phyloP scores from a whole-genome alignment of 768 basidiomycete genomes.

The Hortiboletus campestris region DNA sequence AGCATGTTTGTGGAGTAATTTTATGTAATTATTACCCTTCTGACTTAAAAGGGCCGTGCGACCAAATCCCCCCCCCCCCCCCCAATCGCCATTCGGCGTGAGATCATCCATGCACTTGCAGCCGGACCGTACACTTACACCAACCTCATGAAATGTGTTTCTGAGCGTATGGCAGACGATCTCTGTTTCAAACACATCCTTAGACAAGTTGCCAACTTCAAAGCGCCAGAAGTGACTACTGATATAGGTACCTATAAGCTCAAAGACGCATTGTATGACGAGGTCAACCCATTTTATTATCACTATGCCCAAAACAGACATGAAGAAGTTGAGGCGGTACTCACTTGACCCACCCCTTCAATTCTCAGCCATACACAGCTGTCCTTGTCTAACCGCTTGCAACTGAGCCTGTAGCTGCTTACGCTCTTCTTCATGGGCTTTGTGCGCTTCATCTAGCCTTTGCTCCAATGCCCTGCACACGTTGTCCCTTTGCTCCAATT shows the following conservation, averaged over 20 bases:
- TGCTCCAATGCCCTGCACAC: no score
- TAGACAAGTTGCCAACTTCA: conserved; percentile 76
- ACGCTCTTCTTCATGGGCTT: no score
- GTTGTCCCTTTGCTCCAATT: no score
- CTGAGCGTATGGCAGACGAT: conserved; percentile 86
- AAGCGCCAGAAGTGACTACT: conserved; percentile 69
- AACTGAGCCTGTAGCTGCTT: no score
- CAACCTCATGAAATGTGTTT: conserved; percentile 86
- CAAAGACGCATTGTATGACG: conserved; percentile 75
- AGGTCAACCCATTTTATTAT: conserved; percentile 94
- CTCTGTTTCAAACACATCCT: conserved; percentile 78
- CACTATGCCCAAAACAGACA: conserved; percentile 94
- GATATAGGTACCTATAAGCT: conserved; percentile 90
- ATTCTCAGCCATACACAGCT: no score
- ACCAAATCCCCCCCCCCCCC: conserved; percentile 66
- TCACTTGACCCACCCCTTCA: conserved; percentile 36
- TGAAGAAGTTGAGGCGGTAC: conserved; percentile 81
- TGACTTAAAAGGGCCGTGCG: conserved; percentile 79
- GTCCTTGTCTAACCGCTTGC: no score
- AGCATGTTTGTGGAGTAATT: conserved; percentile 92
- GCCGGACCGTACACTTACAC: conserved; percentile 87
- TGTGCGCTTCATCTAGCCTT: no score
- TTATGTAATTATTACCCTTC: conserved; percentile 80
- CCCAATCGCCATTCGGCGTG: conserved; percentile 64
- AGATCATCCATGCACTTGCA: conserved; percentile 88